phyloP scores from a whole-genome alignment of 2,329 filamentous ascomycete genomes.

The Sphaerulina vaccinii region DNA sequence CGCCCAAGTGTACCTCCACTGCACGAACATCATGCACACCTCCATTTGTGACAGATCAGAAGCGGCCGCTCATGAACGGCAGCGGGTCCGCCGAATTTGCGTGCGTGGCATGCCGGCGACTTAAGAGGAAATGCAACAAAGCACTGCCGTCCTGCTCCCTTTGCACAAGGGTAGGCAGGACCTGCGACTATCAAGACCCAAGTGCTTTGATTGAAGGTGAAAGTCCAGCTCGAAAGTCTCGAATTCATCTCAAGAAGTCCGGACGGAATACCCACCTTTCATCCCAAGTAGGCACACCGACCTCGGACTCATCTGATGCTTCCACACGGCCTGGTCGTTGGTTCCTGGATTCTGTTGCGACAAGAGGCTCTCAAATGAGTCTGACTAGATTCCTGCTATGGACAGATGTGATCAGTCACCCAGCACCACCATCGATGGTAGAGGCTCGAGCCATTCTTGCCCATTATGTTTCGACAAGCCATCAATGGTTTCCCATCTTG shows the following conservation, averaged over 20 bases:
- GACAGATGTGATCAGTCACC: slow-evolving; percentile 10
- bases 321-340: slow-evolving; percentile 10
- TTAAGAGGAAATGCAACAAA: slow-evolving; percentile 26
- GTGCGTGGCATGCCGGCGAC: slow-evolving; percentile 21
- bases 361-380: slow-evolving; percentile 10
- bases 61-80: slow-evolving; percentile 7
- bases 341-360: slow-evolving; percentile 23
- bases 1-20: too few relatives aligned
- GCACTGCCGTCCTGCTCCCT: slow-evolving; percentile 19
- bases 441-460: slow-evolving; percentile 11
- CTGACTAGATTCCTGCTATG: slow-evolving; percentile 7
- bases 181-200: slow-evolving; percentile 19
- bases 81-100: slow-evolving; percentile 9
- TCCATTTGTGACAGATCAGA: too few relatives aligned
- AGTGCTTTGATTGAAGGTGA: neutral
- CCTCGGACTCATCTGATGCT: neutral
- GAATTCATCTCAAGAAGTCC: neutral
- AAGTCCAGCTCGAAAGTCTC: neutral
- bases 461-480: slow-evolving; percentile 14
- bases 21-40: too few relatives aligned
- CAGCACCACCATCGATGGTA: neutral
- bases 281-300: neutral
- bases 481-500: slow-evolving; percentile 19
- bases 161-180: slow-evolving; percentile 17
- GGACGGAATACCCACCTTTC: neutral